phyloP scores from a whole-genome alignment of 2,329 filamentous ascomycete genomes.

The Scolecobasidium constrictum region DNA sequence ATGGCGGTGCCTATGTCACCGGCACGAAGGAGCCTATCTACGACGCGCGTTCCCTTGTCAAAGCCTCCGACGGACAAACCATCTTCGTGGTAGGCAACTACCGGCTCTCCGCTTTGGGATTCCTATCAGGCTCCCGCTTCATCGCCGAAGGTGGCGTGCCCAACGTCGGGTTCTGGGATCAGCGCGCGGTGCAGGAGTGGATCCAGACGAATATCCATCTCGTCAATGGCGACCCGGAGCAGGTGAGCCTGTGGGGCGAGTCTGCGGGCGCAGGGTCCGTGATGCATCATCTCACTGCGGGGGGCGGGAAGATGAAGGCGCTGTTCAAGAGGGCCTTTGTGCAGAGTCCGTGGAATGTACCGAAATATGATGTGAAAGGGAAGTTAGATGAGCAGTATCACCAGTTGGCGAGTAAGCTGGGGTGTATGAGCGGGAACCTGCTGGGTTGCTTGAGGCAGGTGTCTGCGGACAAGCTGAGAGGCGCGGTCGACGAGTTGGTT shows the following conservation, averaged over 20 bases:
- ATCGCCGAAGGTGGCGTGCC: conserved; percentile 30
- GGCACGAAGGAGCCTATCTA: conserved; percentile 1
- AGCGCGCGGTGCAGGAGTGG: conserved; percentile 38
- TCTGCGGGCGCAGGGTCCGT: conserved; percentile 42
- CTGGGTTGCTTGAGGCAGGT: too few relatives aligned
- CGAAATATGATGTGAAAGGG: too few relatives aligned
- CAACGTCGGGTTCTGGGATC: conserved; percentile 30
- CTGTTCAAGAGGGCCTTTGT: conserved; percentile 29
- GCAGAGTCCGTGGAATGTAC: too few relatives aligned
- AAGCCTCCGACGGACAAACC: conserved; percentile 24
- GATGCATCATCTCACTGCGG: conserved; percentile 37
- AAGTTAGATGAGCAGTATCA: too few relatives aligned
- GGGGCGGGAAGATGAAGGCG: conserved; percentile 32
- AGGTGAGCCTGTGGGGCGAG: conserved; percentile 40
- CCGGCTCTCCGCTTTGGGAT: conserved; percentile 32
- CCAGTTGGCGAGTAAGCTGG: too few relatives aligned
- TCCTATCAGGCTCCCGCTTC: conserved; percentile 34
- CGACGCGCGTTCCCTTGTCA: background rate
- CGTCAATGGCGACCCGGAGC: conserved; percentile 35
- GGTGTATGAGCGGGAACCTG: too few relatives aligned
- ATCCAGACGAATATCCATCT: conserved; percentile 35
- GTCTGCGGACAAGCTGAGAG: too few relatives aligned
- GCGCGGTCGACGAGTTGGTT: too few relatives aligned
- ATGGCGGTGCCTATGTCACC: conserved; percentile 6
- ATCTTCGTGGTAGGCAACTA: conserved; percentile 41